Conservation (phyloP, 2,329 filamentous ascomycete genomes). For the Chaetomium globosum region DNA sequence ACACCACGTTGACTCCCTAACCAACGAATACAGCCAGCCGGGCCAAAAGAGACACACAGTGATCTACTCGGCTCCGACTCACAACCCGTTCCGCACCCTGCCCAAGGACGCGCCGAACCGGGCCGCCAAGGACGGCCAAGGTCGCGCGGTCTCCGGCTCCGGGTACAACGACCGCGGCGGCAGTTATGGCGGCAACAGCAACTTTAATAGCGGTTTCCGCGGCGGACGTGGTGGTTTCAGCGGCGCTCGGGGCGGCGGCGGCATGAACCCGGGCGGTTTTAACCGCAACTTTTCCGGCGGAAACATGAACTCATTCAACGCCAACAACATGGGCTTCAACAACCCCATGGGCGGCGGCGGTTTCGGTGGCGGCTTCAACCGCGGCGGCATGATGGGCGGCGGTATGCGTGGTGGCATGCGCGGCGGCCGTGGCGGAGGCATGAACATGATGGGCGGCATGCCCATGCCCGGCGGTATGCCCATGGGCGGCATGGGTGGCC, state of each 20-base stretch:
- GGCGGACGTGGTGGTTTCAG: conserved; percentile 54
- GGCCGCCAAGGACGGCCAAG: conserved; percentile 64
- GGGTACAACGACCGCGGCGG: conserved; percentile 53
- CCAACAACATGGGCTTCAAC: conserved; percentile 42
- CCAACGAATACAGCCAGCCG: conserved; percentile 54
- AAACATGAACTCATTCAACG: conserved; percentile 50
- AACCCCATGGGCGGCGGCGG: conserved; percentile 53
- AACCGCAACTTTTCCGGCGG: conserved; percentile 49
- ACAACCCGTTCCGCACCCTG: conserved; percentile 87
- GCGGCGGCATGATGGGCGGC: conserved; percentile 46
- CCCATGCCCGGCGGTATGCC: conserved; percentile 32
- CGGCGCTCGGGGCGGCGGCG: conserved; percentile 52
- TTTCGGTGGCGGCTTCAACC: conserved; percentile 51
- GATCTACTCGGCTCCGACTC: conserved; percentile 72
- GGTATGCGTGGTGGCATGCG: conserved; percentile 48
- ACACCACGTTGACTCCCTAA: conserved; percentile 71
- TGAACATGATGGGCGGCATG: conserved; percentile 48
- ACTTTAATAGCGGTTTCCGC: conserved; percentile 52
- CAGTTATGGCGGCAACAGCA: conserved; percentile 43
- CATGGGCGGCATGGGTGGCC: conserved; percentile 48
- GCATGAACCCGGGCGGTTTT: conserved; percentile 52
- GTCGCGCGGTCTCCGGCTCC: conserved; percentile 52
- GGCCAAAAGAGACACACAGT: conserved; percentile 71
- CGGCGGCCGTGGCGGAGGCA: conserved; percentile 55
- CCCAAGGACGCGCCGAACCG: conserved; percentile 83